These are phyloP conservation scores for Cladosporium austrohemisphaericum DNA, from an alignment of 2,329 filamentous ascomycete genomes.

Conservation along the genomic window DNA sequence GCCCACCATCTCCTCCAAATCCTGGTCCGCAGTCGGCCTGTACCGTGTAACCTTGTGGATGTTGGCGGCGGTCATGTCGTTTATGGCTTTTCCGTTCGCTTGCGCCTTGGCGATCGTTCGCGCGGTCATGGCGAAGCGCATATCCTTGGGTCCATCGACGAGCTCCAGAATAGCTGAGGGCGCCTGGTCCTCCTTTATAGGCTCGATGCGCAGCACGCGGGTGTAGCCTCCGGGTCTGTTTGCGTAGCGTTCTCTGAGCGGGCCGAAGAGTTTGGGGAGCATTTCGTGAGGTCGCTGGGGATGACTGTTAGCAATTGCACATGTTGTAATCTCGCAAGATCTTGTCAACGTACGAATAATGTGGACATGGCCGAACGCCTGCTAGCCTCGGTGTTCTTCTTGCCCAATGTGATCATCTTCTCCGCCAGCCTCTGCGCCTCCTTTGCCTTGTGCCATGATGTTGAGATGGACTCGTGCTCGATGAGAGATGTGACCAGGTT, in stretches of 20 bases:
- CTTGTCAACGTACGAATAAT: conserved; percentile 64
- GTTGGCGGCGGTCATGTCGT: conserved; percentile 72
- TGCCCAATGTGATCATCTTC: conserved; percentile 89
- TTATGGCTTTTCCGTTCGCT: conserved; percentile 52
- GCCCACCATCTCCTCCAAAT: conserved; percentile 60
- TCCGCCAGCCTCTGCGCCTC: conserved; percentile 92
- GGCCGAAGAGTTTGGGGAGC: conserved; percentile 83
- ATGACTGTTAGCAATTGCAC: not conserved
- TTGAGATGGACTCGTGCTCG: conserved; percentile 87
- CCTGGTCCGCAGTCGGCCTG: conserved; percentile 61
- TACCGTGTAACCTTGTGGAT: conserved; percentile 78
- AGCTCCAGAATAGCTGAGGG: conserved; percentile 88
- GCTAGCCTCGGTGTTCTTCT: conserved; percentile 84
- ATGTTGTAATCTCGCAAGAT: not conserved
- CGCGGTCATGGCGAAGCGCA: conserved; percentile 91
- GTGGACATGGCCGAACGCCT: conserved; percentile 68
- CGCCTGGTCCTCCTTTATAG: conserved; percentile 82
- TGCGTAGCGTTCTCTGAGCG: conserved; percentile 74
- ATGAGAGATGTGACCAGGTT: conserved; percentile 95
- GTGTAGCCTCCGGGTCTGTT: conserved; percentile 87
- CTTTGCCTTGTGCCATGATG: conserved; percentile 95
- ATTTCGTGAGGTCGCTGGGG: conserved; percentile 62
- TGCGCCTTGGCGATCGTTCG: conserved; percentile 66
- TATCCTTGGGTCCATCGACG: conserved; percentile 89
- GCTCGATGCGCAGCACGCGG: conserved; percentile 86